Base-by-base conservation (phyloP, 495 filamentous ascomycete genomes). In the Neurospora sp. region DNA sequence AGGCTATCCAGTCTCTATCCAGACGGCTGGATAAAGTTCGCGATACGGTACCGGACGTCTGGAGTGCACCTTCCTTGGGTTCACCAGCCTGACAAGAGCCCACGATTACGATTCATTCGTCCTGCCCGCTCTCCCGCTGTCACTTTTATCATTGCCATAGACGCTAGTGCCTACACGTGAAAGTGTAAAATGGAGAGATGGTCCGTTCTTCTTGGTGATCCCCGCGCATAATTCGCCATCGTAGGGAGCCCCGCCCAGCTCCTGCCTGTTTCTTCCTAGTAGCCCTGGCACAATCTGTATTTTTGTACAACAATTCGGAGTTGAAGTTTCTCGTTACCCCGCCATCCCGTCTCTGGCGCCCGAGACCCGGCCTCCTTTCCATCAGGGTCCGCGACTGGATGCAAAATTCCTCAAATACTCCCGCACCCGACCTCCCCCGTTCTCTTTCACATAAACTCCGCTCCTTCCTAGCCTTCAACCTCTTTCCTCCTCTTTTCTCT, bases 391-490 rank as follows among this genome's bases (percentile, higher is more conserved):
- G 27, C 54, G 54, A 18, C 54, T 66, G 54, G 54, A 16, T 42
- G 70, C 69, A 76, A 79, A 80, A 78, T 81, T 80, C 77, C 79
- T 81, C 79, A 81, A 81, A 81, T 81, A 80, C 79, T 78, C 75
- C 74, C 75, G 40, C 75, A 35, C 42, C n/a, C n/a, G n/a, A n/a
- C n/a, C 77, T 75, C 78, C 74, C 73, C 71, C 37, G 46, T 48
- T 59, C 20, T 59, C 48, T 59, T 59, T 59, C 48, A 59, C 48
- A 62, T 62, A 66, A 35, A 66, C 54, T 66, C 27, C 54, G 54
- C 54, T 66, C 54, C 54, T 66, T 35, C 27, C 54, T 66, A 66
- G 54, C 12, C 54, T 35, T 66, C 73, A 69, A 46, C 66, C 74
- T 71, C 73, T 59, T 71, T 72, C 74, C 73, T 71, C 74, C 76